These are phyloP conservation scores for Batrachochytrium dendrobatidis DNA, from an alignment of 371 early-diverging fungal species.

Conservation along the genomic window DNA sequence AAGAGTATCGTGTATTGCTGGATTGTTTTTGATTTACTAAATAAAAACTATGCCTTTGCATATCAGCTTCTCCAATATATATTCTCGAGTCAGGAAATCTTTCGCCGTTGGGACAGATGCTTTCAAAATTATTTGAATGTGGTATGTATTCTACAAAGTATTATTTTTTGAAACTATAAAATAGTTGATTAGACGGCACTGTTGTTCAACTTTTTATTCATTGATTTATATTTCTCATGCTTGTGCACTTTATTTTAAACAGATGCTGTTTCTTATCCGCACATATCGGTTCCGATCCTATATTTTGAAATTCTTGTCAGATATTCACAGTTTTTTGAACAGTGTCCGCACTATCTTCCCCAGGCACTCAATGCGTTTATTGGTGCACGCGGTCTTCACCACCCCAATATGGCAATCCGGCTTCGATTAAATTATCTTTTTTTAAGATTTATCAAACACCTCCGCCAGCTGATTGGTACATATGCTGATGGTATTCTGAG, in stretches of 20 bases:
- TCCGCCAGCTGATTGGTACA: conserved; percentile 53
- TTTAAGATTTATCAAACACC: conserved; percentile 71
- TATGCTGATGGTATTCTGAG: conserved; percentile 61
- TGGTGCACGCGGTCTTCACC: conserved; percentile 71
- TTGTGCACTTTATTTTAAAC: conserved; percentile 4
- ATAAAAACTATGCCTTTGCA: not conserved
- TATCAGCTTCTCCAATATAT: not conserved
- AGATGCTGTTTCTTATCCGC: conserved; percentile 72
- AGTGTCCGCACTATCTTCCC: conserved; percentile 59
- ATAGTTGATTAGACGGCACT: conserved; percentile 15
- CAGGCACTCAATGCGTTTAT: conserved; percentile 68
- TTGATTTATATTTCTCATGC: conserved; percentile 15
- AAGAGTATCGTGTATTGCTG: not conserved
- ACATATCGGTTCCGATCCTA: conserved; percentile 63
- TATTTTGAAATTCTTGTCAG: conserved; percentile 73
- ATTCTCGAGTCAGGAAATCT: not conserved
- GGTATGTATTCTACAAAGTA: conserved; percentile 29
- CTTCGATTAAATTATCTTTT: conserved; percentile 85
- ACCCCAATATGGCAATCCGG: conserved; percentile 61
- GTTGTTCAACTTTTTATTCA: too few relatives aligned
- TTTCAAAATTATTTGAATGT: conserved; percentile 61
- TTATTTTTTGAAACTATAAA: not conserved
- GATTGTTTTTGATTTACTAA: not conserved
- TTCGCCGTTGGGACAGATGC: conserved; percentile 64
- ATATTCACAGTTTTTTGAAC: conserved; percentile 68